Evolutionary conservation across 495 filamentous ascomycete species (phyloP).

Genomic region (Pyronema domesticum): DNA sequence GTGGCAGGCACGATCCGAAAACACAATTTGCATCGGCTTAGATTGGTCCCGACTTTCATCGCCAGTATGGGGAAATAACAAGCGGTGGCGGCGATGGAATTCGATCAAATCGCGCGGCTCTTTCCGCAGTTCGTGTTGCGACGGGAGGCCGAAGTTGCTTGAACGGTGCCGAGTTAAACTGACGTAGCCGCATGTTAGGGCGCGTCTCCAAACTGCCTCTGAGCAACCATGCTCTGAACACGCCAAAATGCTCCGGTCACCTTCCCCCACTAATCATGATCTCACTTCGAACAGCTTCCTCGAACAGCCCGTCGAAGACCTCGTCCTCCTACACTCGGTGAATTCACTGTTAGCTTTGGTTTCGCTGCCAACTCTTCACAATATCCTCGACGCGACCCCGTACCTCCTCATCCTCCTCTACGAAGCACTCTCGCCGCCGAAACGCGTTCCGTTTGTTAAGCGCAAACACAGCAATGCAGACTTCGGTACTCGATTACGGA

Average conservation of each 20-base stretch:
- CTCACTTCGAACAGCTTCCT: not conserved
- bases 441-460: conserved; percentile 17
- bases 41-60: too few relatives aligned
- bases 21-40: too few relatives aligned
- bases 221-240: too few relatives aligned
- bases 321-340: conserved; percentile 17
- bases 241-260: too few relatives aligned
- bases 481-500: conserved; percentile 11
- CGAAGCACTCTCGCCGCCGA: conserved; percentile 14
- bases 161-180: too few relatives aligned
- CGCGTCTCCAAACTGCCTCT: not conserved
- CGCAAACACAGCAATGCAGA: not conserved
- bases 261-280: not conserved
- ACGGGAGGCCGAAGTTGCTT: too few relatives aligned
- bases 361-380: conserved; percentile 13
- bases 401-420: conserved; percentile 18
- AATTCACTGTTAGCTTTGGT: conserved; percentile 15
- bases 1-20: too few relatives aligned
- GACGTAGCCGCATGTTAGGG: not conserved
- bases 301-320: not conserved
- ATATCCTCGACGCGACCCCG: conserved; percentile 18
- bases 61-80: too few relatives aligned
- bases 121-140: too few relatives aligned
- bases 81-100: too few relatives aligned
- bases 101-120: too few relatives aligned